Percentiles rank a stretch among this genome's conserved stretches.
phyloP scores from a whole-genome alignment of 1,139 yeast species.

The Kluyveromyces sp. region DNA sequence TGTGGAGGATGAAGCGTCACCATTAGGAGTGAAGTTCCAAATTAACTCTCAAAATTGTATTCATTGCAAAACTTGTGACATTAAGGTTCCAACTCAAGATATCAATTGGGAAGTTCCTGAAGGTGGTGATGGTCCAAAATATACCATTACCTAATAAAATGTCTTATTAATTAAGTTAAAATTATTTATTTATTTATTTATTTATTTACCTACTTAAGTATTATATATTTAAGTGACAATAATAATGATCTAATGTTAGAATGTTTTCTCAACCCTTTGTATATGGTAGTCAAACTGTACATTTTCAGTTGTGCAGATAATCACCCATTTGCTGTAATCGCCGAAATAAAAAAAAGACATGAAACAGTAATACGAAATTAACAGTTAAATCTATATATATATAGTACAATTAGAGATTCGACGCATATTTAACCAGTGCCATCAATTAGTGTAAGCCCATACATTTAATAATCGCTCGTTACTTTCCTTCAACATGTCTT shows the following conservation, averaged over 20 bases:
- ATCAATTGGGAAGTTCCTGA: constrained; percentile 95
- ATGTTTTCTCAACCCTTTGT: too few species aligned
- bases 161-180: not conserved
- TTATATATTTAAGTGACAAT: too few species aligned
- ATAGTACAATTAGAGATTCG: too few species aligned
- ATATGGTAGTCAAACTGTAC: too few species aligned
- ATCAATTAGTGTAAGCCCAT: constrained; percentile 26
- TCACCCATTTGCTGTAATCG: too few species aligned
- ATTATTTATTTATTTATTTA: not conserved
- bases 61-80: constrained; percentile 97
- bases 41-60: constrained; percentile 95
- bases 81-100: constrained; percentile 90
- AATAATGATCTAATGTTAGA: too few species aligned
- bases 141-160: constrained; percentile 32
- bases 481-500: constrained; percentile 35
- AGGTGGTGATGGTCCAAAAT: constrained; percentile 98
- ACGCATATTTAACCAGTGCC: too few species aligned
- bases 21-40: constrained; percentile 70
- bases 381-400: too few species aligned
- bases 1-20: constrained; percentile 54
- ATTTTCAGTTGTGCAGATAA: too few species aligned
- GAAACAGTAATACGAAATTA: too few species aligned
- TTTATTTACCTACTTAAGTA: not conserved
- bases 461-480: constrained; percentile 34
- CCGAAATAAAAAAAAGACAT: too few species aligned